Conservation (phyloP, 2,329 filamentous ascomycete species). For the Pyricularia grisea region DNA sequence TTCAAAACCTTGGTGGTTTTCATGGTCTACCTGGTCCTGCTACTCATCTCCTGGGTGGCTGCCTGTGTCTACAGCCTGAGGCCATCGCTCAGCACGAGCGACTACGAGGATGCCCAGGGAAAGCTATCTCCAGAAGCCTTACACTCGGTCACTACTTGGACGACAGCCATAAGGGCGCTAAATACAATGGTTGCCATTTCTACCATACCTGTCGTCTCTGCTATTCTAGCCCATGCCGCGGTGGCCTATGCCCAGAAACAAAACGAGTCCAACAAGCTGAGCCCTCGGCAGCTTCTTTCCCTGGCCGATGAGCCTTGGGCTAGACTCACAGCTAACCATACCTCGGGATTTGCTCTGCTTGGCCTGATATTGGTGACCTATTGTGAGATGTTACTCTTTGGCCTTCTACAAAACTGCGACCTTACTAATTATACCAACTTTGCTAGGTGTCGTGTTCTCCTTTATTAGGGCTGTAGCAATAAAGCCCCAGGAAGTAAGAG, state of each 20-base stretch:
- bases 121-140: not conserved
- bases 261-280: conserved; percentile 2
- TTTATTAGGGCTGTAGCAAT: not conserved
- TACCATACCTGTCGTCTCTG: conserved; percentile 8
- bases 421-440: not conserved
- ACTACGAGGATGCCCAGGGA: not conserved
- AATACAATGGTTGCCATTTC: conserved; percentile 8
- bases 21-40: not conserved
- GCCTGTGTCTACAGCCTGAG: not conserved
- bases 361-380: not conserved
- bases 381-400: not conserved
- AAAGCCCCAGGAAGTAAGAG: not conserved
- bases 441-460: not conserved
- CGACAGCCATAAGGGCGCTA: conserved; percentile 2
- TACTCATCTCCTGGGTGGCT: conserved; percentile 1
- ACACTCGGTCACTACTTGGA: not conserved
- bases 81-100: not conserved
- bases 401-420: no score
- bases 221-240: conserved; percentile 7
- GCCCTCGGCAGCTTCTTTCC: conserved; percentile 5
- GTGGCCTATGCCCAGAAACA: conserved; percentile 5
- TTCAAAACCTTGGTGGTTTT: not conserved
- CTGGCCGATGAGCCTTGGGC: conserved; percentile 6
- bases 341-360: not conserved
- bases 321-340: not conserved